These are phyloP conservation scores for Sorghum bicolor DNA, from an alignment of 176 grass and related monocot species.

Conservation along the genomic window DNA sequence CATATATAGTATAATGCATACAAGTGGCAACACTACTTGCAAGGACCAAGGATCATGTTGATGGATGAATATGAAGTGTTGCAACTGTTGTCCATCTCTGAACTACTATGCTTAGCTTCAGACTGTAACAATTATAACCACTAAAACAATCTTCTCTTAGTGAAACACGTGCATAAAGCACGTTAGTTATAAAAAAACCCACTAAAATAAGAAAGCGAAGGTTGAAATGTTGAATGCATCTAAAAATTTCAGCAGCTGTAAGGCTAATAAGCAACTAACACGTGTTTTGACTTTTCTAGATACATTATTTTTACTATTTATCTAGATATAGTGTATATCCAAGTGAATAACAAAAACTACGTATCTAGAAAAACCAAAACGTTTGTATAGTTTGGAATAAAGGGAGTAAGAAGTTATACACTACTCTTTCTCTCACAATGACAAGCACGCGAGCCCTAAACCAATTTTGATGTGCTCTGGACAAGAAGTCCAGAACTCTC, in stretches of 20 bases:
- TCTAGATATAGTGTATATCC: not conserved
- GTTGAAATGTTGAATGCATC: no score
- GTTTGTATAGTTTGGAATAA: no score
- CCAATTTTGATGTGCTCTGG: not conserved
- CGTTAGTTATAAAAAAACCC: no score
- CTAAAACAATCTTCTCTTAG: not conserved
- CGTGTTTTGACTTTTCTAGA: not conserved
- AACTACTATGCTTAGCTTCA: no score
- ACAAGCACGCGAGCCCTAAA: no score
- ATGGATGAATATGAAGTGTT: not conserved
- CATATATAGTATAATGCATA: no score
- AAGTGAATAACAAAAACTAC: no score
- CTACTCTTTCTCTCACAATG: not conserved
- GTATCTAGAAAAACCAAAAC: no score
- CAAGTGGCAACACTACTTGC: no score
- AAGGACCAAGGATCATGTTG: not conserved
- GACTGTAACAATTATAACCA: not conserved
- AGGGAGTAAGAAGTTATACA: not conserved
- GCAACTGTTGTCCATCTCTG: not conserved
- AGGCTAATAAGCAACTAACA: no score
- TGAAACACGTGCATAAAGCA: not conserved
- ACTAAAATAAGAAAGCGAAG: no score
- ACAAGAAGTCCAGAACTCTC: not conserved
- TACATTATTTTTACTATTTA: not conserved
- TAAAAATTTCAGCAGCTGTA: no score